Base-by-base conservation (phyloP, 805 yeast species). In the Saccharomyces paradoxus region DNA sequence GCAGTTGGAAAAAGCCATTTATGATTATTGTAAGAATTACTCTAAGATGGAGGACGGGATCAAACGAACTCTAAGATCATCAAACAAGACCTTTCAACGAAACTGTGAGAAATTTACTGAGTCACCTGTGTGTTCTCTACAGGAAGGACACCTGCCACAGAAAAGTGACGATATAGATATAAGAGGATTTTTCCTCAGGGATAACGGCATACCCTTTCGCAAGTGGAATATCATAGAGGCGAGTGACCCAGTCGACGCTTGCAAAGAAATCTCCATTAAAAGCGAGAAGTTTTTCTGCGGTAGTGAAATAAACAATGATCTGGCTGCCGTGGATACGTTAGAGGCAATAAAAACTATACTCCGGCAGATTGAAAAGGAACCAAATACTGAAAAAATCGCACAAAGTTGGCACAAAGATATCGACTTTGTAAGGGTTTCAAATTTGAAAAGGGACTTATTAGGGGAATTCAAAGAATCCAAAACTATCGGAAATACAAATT, bases 1-100 rank as follows among this genome's bases (percentile, higher is more conserved):
- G 14, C 59, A 58, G 46, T 44, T 62, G 31, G 66, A 61, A 49
- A 57, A 53, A 41, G 37, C 47, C 4, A 53, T 58, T 6, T 57
- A 53, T n/a, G 48, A 52, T n/a, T 41, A 41, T 28, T 59, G 53
- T 46, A 48, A 48, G n/a, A 50, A 41, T 8, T 31, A 51, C 17
- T n/a, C 48, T 10, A 17, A 31, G 1, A 51, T 58, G 22, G 57
- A 57, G 1, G 41, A 30, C 3, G 50, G 53, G 47, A 32, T 58
- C 1, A 50, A 50, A 1, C 22, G 29, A 32, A 46, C 22, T 27
- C 17, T 22, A 17, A 2, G 1, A 12, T 14, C 9, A 41, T 27
- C 14, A 46, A 22, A 26, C 44, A 31, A 13, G 50, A 14, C n/a
- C 28, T 17, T 12, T 21, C 24, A 41, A n/a, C 26, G 29, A 26